Percentiles rank a stretch among this genome's conserved stretches.
phyloP scores from a whole-genome alignment of 371 early-diverging fungal species.

The Mucor circinelloides region DNA sequence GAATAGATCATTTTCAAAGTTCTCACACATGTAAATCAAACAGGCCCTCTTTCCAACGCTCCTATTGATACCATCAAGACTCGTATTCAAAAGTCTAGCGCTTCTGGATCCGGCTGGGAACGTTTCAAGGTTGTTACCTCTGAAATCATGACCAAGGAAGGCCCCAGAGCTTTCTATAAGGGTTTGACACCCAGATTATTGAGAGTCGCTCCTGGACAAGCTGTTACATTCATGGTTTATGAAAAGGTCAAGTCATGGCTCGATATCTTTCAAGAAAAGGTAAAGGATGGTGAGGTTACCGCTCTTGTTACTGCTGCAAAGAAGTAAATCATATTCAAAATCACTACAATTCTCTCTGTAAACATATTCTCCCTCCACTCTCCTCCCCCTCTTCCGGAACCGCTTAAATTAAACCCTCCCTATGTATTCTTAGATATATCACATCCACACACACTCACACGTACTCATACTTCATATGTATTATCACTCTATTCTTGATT shows the following conservation, averaged over 20 bases:
- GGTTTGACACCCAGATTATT: conserved; percentile 94
- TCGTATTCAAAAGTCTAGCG: conserved; percentile 88
- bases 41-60: conserved; percentile 91
- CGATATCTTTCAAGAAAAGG: conserved; percentile 55
- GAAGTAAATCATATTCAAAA: background rate
- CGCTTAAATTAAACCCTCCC: background rate
- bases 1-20: background rate
- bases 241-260: conserved; percentile 82
- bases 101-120: conserved; percentile 76
- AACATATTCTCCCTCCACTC: background rate
- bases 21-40: conserved; percentile 2
- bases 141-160: conserved; percentile 86
- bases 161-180: conserved; percentile 92
- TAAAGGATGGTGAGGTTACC: conserved; percentile 38
- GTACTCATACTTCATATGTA: background rate
- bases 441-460: background rate
- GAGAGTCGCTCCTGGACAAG: conserved; percentile 88
- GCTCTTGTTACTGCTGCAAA: conserved; percentile 16
- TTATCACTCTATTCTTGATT: background rate
- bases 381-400: background rate
- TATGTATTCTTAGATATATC: background rate
- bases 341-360: background rate
- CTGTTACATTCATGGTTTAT: conserved; percentile 88
- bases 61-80: conserved; percentile 99
- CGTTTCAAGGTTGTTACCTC: conserved; percentile 79